phyloP scores from a whole-genome alignment of 2,329 filamentous ascomycete species.

The Alternaria rosae region DNA sequence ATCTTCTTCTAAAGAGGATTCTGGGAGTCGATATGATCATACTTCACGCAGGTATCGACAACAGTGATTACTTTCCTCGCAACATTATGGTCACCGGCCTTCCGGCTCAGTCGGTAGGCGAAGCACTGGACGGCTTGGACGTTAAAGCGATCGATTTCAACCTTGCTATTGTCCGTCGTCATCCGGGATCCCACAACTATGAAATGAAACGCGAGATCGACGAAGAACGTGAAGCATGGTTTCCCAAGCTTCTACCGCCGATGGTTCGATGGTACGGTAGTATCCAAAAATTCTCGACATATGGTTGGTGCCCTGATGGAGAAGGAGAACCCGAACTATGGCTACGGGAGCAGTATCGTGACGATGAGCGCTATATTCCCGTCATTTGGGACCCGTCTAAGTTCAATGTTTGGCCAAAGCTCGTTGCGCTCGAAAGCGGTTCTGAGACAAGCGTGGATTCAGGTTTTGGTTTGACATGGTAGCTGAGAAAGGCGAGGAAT shows the following conservation, averaged over 20 bases:
- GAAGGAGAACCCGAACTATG: background rate
- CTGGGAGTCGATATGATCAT: conserved; percentile 2
- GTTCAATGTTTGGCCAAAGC: background rate
- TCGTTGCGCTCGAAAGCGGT: background rate
- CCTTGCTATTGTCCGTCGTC: background rate
- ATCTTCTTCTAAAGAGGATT: background rate
- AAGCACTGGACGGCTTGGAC: background rate
- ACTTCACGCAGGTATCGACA: background rate
- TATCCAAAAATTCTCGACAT: background rate
- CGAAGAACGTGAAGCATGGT: background rate
- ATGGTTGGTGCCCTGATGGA: background rate
- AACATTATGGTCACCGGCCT: conserved; percentile 14
- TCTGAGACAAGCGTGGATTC: background rate
- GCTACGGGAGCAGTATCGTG: conserved; percentile 3
- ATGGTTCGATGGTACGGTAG: background rate
- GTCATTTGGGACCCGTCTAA: conserved; percentile 1
- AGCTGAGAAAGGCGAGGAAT: background rate
- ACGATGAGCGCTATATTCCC: conserved; percentile 7
- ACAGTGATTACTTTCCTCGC: conserved; percentile 11
- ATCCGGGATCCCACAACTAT: background rate
- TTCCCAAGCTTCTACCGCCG: background rate
- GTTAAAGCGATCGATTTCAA: conserved; percentile 14
- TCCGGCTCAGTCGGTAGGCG: background rate
- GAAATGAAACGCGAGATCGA: background rate
- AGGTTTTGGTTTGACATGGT: background rate